These are phyloP conservation scores for Gnomoniopsis sp. DNA, from an alignment of 2,329 filamentous ascomycete genomes.

Conservation along the genomic window DNA sequence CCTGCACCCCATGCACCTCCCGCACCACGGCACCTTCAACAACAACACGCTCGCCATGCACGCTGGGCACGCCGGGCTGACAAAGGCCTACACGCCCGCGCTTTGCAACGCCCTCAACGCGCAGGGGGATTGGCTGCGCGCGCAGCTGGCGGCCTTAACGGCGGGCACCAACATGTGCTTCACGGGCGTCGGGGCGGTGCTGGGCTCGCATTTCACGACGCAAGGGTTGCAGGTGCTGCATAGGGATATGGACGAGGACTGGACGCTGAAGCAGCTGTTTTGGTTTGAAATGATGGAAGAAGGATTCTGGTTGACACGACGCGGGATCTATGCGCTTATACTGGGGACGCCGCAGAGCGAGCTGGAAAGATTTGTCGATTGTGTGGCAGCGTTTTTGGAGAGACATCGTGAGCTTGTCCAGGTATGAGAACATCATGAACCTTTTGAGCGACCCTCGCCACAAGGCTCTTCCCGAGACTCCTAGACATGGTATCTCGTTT, in stretches of 20 bases:
- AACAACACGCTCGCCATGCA: conserved; percentile 62
- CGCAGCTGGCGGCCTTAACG: conserved; percentile 28
- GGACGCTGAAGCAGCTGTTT: conserved; percentile 24
- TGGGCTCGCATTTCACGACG: conserved; percentile 33
- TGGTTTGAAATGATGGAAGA: conserved; percentile 23
- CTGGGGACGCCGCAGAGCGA: conserved; percentile 22
- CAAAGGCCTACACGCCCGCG: conserved; percentile 32
- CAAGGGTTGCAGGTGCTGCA: conserved; percentile 1
- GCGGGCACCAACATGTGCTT: conserved; percentile 35
- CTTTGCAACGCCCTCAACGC: conserved; percentile 29
- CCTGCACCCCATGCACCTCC: conserved; percentile 25
- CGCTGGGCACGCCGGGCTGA: conserved; percentile 43
- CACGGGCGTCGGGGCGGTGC: conserved; percentile 34
- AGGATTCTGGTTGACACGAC: conserved; percentile 24
- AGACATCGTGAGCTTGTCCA: not conserved
- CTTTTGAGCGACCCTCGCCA: too few species aligned
- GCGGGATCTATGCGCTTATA: conserved; percentile 23
- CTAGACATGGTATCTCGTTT: too few species aligned
- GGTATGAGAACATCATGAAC: not conserved
- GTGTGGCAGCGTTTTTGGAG: conserved; percentile 13
- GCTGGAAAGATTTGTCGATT: conserved; percentile 20
- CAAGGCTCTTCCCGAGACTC: too few species aligned
- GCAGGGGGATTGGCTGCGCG: conserved; percentile 28
- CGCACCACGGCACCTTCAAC: conserved; percentile 64
- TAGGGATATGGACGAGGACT: conserved; percentile 14